Evolutionary conservation across 139 green algal genomes (phyloP), one percentile per base, ranked within the genome.

Genomic region (Nannochloris sp.): DNA sequence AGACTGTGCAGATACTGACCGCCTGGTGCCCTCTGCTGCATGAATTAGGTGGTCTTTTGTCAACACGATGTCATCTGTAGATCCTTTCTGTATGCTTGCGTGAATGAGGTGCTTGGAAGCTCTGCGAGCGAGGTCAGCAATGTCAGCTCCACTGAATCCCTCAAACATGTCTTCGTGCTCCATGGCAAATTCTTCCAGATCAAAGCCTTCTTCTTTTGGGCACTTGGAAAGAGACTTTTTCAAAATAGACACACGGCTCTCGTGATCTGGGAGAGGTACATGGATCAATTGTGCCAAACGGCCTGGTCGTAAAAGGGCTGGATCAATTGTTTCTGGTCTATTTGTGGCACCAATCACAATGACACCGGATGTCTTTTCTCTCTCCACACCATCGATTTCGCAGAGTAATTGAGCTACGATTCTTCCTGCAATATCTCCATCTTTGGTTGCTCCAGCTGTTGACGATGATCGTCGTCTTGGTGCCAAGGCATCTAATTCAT

Each of bases 261-360:
- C 56, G 2, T 50, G 20, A 40, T 77, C 75, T 9, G 77, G 77
- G 55, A 83, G 64, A 5, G 75, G 65, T 23, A 83, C 76, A 28
- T 79, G 43, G 20, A 90, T 59, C 20, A 84, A 64, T 11, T 90
- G 79, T 53, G 17, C 14, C 40, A 93, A 82, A 3, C 86, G 73
- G 9, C 86, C 85, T 23, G 86, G 79, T 13, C 86, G 73, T 17
- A 75, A 64, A 4, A 93, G 72, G 13, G 86, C 86, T 6, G 78
- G 76, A 66, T 93, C 86, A 29, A 93, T 53, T 20, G 79, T 66
- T 36, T 85, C 77, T 8, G 84, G 84, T 11, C 84, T 71, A 57
- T 93, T 93, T 53, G 85, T 93, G 17, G 86, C 84, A 1, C 65
- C 82, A 12, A 91, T 65, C 11, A 89, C 70, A 48, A 90, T 76